These are phyloP conservation scores for Fraxinus nigra DNA, from an alignment of 305 asterid species.

Conservation along the genomic window DNA sequence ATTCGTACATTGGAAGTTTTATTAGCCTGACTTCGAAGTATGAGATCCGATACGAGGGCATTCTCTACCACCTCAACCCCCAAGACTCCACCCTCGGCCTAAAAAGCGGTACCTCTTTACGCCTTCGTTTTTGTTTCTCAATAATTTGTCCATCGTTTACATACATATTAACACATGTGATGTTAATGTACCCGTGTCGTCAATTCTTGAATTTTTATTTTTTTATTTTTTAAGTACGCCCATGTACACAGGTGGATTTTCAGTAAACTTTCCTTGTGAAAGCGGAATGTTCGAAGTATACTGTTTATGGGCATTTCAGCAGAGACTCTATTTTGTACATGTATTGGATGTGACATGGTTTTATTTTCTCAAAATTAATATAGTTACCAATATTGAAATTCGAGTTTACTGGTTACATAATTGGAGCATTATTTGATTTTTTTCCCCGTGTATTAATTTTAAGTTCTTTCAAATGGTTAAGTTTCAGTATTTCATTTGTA, in stretches of 20 bases:
- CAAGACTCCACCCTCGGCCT: slow-evolving; percentile 70
- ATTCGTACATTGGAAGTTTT: slow-evolving; percentile 75
- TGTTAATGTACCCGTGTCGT: neutral
- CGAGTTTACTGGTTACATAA: neutral
- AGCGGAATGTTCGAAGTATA: neutral
- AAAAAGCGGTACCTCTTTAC: slow-evolving; percentile 47
- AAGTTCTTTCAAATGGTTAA: neutral
- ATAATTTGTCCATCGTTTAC: slow-evolving; percentile 2
- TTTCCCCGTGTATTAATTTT: neutral
- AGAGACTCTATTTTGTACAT: neutral
- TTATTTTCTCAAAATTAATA: neutral
- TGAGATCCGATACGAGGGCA: slow-evolving; percentile 85
- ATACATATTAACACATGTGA: neutral
- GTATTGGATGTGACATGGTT: neutral
- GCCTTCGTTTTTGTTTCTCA: neutral
- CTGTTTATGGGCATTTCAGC: neutral
- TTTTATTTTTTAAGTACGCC: too few relatives aligned
- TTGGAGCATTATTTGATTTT: neutral
- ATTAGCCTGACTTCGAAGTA: slow-evolving; percentile 68
- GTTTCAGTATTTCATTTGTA: neutral
- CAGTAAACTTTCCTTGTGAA: too few relatives aligned
- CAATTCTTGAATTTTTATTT: too few relatives aligned
- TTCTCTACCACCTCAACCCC: slow-evolving; percentile 58
- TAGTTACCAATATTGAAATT: neutral
- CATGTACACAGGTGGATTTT: too few relatives aligned